Evolutionary conservation across 306 rosid species (phyloP).

Genomic region (Ziziphus jujuba): DNA sequence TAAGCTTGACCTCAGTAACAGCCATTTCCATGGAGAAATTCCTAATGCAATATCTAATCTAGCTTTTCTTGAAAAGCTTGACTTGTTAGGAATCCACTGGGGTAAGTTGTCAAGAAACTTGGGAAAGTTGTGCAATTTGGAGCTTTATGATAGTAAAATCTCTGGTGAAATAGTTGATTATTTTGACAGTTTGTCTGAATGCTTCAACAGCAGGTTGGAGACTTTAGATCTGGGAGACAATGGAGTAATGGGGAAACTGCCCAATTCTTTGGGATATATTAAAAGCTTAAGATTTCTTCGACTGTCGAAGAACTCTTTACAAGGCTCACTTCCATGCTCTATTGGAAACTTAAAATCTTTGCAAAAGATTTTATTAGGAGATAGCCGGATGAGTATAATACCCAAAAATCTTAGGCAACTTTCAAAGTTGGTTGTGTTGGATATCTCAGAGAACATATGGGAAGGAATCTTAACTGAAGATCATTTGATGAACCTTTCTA

Average conservation of each 20-base stretch:
- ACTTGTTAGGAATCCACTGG: slow-evolving; percentile 7
- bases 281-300: slow-evolving; percentile 12
- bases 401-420: neutral
- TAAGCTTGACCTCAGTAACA: neutral
- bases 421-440: neutral
- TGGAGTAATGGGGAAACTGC: slow-evolving; percentile 21
- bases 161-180: neutral
- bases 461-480: slow-evolving; percentile 3
- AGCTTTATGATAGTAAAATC: neutral
- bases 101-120: slow-evolving; percentile 13
- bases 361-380: neutral
- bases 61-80: slow-evolving; percentile 6
- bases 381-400: neutral
- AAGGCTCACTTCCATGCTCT: slow-evolving; percentile 24
- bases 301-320: neutral
- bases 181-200: slow-evolving; percentile 8
- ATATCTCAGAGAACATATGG: neutral
- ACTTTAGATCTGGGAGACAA: neutral
- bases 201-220: slow-evolving; percentile 6
- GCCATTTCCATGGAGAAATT: neutral
- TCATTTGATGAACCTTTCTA: slow-evolving; percentile 25
- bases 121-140: slow-evolving; percentile 2
- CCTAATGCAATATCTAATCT: slow-evolving; percentile 3
- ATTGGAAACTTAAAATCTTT: slow-evolving; percentile 31
- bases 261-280: slow-evolving; percentile 23